phyloP scores from a whole-genome alignment of 2,329 filamentous ascomycete species.

The Fusarium nelsonii region DNA sequence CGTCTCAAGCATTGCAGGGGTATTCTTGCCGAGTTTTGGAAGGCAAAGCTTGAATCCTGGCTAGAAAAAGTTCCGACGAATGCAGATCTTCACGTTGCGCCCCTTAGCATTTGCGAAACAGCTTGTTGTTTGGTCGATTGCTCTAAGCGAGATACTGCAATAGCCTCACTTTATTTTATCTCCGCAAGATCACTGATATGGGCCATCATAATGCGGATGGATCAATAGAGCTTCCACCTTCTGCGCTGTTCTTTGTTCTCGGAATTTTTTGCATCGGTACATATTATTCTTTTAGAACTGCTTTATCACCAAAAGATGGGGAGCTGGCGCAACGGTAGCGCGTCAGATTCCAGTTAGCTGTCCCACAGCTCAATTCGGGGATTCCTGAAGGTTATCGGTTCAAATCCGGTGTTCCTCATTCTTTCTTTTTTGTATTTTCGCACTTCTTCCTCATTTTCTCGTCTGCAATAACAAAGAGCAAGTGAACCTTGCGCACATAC shows the following conservation, averaged over 20 bases:
- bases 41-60: constrained; percentile 5
- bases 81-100: constrained; percentile 5
- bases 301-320: background rate
- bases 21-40: constrained; percentile 12
- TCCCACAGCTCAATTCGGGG: background rate
- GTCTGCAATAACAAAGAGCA: background rate
- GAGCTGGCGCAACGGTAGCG: constrained; percentile 24
- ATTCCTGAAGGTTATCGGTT: constrained; percentile 21
- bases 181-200: background rate
- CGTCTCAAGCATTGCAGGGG: constrained; percentile 12
- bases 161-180: background rate
- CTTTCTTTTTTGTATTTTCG: background rate
- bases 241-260: background rate
- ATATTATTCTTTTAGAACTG: accelerated
- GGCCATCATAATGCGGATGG: background rate
- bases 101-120: constrained; percentile 6
- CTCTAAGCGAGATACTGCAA: background rate
- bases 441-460: too few relatives aligned
- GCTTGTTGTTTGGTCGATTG: constrained; percentile 2
- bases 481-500: background rate
- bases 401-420: constrained; percentile 22
- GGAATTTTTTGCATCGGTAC: background rate
- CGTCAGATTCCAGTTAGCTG: constrained; percentile 19
- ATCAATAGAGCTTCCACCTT: too few relatives aligned
- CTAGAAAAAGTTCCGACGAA: constrained; percentile 27